A percentile compares a stretch with the other conserved stretches of the same genome.
phyloP scores from a whole-genome alignment of 306 rosid genomes.

The Cotoneaster glaucophyllus region DNA sequence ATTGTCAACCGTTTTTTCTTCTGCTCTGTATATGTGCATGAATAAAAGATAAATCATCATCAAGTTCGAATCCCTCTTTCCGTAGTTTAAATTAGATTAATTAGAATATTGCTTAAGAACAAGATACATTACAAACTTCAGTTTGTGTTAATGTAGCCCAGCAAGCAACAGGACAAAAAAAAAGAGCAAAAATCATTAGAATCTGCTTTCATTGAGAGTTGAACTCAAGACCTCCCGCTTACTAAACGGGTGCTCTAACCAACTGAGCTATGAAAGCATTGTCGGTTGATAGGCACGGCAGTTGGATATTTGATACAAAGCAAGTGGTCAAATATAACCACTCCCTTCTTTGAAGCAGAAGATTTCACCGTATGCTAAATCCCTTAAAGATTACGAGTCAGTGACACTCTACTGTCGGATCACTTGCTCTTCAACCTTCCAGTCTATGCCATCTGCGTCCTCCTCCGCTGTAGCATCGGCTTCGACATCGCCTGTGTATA shows the following conservation, averaged over 20 bases:
- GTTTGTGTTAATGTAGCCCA: not conserved
- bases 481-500: constrained; percentile 47
- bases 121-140: not conserved
- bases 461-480: constrained; percentile 50
- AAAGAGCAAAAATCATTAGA: too few species aligned
- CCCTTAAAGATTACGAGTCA: not conserved
- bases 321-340: too few species aligned
- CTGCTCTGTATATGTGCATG: not conserved
- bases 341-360: not conserved
- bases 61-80: not conserved
- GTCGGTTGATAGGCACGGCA: too few species aligned
- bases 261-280: constrained; percentile 21
- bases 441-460: constrained; percentile 59
- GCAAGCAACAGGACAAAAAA: not conserved
- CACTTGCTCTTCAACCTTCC: constrained; percentile 55
- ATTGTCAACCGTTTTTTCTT: too few species aligned
- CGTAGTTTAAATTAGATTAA: not conserved
- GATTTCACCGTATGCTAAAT: not conserved
- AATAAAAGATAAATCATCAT: too few species aligned
- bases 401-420: not conserved
- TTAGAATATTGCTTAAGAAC: not conserved
- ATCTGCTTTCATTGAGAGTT: constrained; percentile 59
- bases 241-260: constrained; percentile 88
- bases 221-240: constrained; percentile 87
- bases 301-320: rapidly evolving